A percentile compares a stretch with the other conserved stretches of the same genome.
Conservation (phyloP, 2,329 filamentous ascomycete species). For the Metarhizium guizhouense region DNA sequence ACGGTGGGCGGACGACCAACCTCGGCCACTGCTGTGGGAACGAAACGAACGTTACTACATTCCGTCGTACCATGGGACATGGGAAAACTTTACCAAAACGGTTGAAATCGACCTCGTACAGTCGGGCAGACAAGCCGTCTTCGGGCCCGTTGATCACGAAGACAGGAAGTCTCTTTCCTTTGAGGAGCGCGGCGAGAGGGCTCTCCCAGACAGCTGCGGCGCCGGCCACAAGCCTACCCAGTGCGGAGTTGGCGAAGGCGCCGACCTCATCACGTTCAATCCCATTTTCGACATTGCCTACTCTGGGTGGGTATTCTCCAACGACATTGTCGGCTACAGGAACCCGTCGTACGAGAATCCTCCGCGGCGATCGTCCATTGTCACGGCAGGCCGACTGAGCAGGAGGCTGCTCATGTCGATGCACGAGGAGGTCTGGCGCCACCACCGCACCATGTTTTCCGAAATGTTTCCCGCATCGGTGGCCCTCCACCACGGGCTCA, state of each 20-base stretch:
- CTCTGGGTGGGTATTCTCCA: slow-evolving; percentile 64
- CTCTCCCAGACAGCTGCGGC: slow-evolving; percentile 46
- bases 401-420: slow-evolving; percentile 59
- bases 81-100: slow-evolving; percentile 61
- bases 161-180: slow-evolving; percentile 37
- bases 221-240: slow-evolving; percentile 38
- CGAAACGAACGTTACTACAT: slow-evolving; percentile 70
- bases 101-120: slow-evolving; percentile 52
- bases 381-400: slow-evolving; percentile 61
- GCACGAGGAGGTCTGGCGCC: slow-evolving; percentile 62
- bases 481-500: slow-evolving; percentile 67
- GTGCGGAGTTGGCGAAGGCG: slow-evolving; percentile 63
- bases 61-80: slow-evolving; percentile 58
- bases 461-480: slow-evolving; percentile 71
- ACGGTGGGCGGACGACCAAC: slow-evolving; percentile 58
- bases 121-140: slow-evolving; percentile 47
- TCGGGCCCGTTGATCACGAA: slow-evolving; percentile 55
- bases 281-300: slow-evolving; percentile 64
- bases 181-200: slow-evolving; percentile 42
- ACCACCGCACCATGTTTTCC: slow-evolving; percentile 64
- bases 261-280: slow-evolving; percentile 70
- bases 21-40: slow-evolving; percentile 68
- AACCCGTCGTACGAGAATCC: slow-evolving; percentile 30
- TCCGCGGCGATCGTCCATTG: slow-evolving; percentile 63
- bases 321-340: slow-evolving; percentile 62